These are phyloP conservation scores for Coemansia sp. DNA, from an alignment of 192 early-diverging fungal species.

Conservation along the genomic window DNA sequence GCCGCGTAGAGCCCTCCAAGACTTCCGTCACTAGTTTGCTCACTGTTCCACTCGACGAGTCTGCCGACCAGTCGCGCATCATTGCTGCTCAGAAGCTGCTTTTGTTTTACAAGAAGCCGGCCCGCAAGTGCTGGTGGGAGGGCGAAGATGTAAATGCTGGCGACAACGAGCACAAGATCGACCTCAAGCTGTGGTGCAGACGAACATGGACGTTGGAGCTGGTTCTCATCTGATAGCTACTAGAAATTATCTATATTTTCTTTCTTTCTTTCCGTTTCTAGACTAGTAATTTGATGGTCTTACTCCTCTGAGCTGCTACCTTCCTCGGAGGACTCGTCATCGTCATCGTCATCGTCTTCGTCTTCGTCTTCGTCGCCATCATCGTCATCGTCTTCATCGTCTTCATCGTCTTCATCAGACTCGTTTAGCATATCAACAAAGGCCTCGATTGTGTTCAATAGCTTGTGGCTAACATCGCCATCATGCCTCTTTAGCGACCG, in stretches of 20 bases:
- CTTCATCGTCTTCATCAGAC: conserved; percentile 68
- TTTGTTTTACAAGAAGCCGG: conserved; percentile 79
- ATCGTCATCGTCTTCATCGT: conserved; percentile 62
- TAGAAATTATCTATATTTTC: conserved; percentile 10
- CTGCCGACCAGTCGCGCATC: conserved; percentile 64
- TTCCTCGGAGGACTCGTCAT: conserved; percentile 55
- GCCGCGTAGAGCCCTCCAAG: conserved; percentile 65
- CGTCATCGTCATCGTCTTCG: conserved; percentile 70
- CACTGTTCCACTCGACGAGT: conserved; percentile 67
- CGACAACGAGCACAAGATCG: conserved; percentile 54
- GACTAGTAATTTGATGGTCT: not conserved
- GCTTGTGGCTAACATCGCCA: conserved; percentile 37
- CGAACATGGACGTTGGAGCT: conserved; percentile 79
- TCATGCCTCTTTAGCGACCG: conserved; percentile 47
- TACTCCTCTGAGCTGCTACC: conserved; percentile 15
- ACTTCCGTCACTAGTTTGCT: conserved; percentile 69
- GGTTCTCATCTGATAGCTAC: conserved; percentile 44
- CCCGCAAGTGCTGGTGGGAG: conserved; percentile 86
- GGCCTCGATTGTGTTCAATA: conserved; percentile 58
- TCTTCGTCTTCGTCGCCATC: conserved; percentile 65
- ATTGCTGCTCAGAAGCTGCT: conserved; percentile 73
- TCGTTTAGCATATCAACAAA: conserved; percentile 72
- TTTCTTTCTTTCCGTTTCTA: too few relatives aligned
- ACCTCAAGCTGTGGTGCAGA: conserved; percentile 72
- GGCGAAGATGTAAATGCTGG: conserved; percentile 64